Evolutionary conservation across 179 eudicot species (phyloP), one percentile per base, ranked within the genome.

Genomic region (Silene coronaria): DNA sequence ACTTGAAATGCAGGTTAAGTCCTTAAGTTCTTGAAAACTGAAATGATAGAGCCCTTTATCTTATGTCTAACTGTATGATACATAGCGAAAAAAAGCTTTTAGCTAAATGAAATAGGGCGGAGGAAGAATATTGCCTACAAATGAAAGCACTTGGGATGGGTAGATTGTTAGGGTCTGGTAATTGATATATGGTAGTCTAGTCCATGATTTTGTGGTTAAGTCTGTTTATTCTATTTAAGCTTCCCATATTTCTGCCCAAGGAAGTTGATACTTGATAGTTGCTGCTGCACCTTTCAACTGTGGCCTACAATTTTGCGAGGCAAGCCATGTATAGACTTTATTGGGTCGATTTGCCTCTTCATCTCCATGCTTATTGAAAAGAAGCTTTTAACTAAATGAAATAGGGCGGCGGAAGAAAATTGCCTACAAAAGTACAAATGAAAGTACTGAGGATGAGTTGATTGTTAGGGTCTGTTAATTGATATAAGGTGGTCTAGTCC

Each of bases 1-100:
- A 78, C 73, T 95, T 80, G 97, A 92, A 83, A 78, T 92, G 62
- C 99, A 95, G 99, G 99, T 95, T 57, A 59, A 78, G 36, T 57
- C 75, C 62, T 61, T 12, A 4, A 26, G 45, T 75, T 58, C 22
- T 55, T 58, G 57, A 73, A 63, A 59, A 36, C 42, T 58, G 64
- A 77, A 63, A 59, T 46, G 28, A 61, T 27, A 27, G 2, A 53
- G 26, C 23, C 45, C 45, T 74, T 8, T 53, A 10, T 48, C 34
- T 46, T 62, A 12, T 27, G 13, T 53, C 48, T 68, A 34, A 42
- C 42, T 16, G 12, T 51, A 16, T 71, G 3, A 7, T 23, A 7
- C 34, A 9, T 61, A 12, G 22, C 36, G 62, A 38, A 28, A 70
- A 11, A 24, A 57, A n/a, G 16, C 4, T 23, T 53, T n/a, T 32